Evolutionary conservation across 2,329 filamentous ascomycete genomes (phyloP), one percentile per base, ranked within the genome.

Genomic region (Neofusicoccum ribis): DNA sequence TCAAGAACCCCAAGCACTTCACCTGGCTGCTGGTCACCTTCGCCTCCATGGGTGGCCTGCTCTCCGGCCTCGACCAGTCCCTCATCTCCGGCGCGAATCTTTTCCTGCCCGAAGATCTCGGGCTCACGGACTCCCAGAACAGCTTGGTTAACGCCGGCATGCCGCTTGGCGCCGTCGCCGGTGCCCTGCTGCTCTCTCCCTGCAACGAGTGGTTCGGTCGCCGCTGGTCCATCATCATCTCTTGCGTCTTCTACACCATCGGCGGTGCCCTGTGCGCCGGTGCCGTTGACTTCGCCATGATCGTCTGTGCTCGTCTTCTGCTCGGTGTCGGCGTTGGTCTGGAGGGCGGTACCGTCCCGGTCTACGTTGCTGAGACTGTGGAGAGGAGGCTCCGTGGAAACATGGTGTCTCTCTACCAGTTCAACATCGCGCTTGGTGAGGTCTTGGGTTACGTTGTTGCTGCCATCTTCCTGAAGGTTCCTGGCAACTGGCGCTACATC

Each of bases 361-460:
- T 91, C 36, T 92, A 92, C 68, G 89, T 92, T 36, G 89, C 89
- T 1, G 89, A 92, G 76, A 89, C 87, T 0, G 89, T 91, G 49
- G 88, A 89, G 70, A 82, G 86, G 37, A 83, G 82, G 66, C 82
- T 90, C 27, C 86, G 89, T 70, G 89, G 89, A 69, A 91, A 91
- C 74, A 77, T 92, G 58, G 89, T 92, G 1, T 91, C 88, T 0
- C 80, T 91, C 0, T 92, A 91, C 74, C 90, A 92, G 72, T 86
- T 91, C 77, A 91, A 90, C 77, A 92, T 92, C 71, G 90, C 90
- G 0, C 82, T 92, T 0, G 89, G 89, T 34, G 89, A 91, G 70
- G 89, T 92, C 2, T 80, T 92, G 1, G 90, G 89, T 2, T 91
- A 91, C 67, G 89, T 87, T 5, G 85, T 91, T 1, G 89, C 87